Evolutionary conservation across 805 yeast genomes (phyloP).

Genomic region (Brettanomyces anomalus): DNA sequence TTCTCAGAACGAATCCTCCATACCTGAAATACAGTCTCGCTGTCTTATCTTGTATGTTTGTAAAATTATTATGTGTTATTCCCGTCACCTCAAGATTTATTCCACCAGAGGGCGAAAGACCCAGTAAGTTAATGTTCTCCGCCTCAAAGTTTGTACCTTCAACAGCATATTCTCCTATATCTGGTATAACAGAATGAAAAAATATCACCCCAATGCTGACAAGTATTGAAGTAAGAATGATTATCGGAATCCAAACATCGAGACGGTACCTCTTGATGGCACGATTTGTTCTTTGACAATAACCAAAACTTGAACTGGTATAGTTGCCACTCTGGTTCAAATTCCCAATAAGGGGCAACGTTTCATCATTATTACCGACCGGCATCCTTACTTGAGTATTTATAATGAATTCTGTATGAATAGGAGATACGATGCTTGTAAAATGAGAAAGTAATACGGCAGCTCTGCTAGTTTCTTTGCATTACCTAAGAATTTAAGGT

Average conservation of each 20-base stretch:
- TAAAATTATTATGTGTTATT: slow-evolving; percentile 22
- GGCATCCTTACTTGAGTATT: too few species aligned
- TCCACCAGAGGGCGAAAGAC: slow-evolving; percentile 25
- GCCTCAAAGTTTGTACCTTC: slow-evolving; percentile 26
- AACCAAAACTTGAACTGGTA: too few species aligned
- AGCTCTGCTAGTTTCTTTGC: too few species aligned
- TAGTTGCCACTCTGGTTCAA: too few species aligned
- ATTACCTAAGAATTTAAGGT: too few species aligned
- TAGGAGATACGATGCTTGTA: too few species aligned
- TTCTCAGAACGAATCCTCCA: slow-evolving; percentile 25
- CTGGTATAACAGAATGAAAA: slow-evolving; percentile 15
- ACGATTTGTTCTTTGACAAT: too few species aligned
- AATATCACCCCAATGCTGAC: slow-evolving; percentile 8
- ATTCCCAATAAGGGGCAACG: too few species aligned
- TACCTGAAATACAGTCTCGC: slow-evolving; percentile 20
- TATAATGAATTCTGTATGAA: too few species aligned
- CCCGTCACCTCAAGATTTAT: slow-evolving; percentile 26
- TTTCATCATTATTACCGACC: too few species aligned
- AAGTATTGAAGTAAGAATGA: slow-evolving; percentile 8
- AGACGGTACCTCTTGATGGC: slow-evolving; percentile 7
- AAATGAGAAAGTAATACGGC: too few species aligned
- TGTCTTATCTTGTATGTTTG: slow-evolving; percentile 20
- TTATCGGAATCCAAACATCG: slow-evolving; percentile 20
- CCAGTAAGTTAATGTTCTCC: slow-evolving; percentile 22
- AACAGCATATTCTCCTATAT: slow-evolving; percentile 23